These are phyloP conservation scores for Asterophora lycoperdoides DNA, from an alignment of 768 basidiomycete species.

Conservation along the genomic window DNA sequence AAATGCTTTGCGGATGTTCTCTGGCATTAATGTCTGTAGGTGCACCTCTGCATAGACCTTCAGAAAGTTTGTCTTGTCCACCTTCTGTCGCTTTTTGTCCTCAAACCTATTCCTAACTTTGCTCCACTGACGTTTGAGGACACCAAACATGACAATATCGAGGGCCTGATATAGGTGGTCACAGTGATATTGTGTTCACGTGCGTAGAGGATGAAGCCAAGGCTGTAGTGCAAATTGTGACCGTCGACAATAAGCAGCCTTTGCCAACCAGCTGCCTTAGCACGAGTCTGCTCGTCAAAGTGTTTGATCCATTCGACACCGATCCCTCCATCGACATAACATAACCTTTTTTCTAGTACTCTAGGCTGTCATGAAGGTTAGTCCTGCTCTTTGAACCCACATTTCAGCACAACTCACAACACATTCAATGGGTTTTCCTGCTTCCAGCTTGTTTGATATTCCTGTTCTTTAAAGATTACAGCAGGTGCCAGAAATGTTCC, in stretches of 20 bases:
- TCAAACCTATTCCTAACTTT: no score
- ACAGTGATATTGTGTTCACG: constrained; percentile 37
- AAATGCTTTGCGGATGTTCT: constrained; percentile 34
- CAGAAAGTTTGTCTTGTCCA: constrained; percentile 25
- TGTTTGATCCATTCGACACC: constrained; percentile 22
- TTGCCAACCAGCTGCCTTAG: constrained; percentile 28
- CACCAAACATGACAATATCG: constrained; percentile 29
- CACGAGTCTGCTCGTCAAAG: constrained; percentile 31
- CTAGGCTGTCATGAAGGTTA: constrained; percentile 26
- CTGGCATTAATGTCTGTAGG: constrained; percentile 24
- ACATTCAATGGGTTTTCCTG: constrained; percentile 33
- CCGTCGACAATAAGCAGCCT: constrained; percentile 37
- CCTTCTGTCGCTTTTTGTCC: no score
- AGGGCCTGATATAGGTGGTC: constrained; percentile 20
- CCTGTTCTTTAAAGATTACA: constrained; percentile 37
- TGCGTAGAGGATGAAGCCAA: constrained; percentile 30
- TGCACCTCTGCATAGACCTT: constrained; percentile 31
- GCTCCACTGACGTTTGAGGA: constrained; percentile 23
- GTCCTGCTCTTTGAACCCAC: constrained; percentile 2
- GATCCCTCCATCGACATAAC: constrained; percentile 13
- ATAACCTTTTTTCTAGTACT: constrained; percentile 17
- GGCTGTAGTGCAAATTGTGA: constrained; percentile 36
- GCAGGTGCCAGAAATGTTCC: constrained; percentile 28
- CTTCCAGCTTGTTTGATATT: constrained; percentile 27
- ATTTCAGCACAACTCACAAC: constrained; percentile 22